Evolutionary conservation across 2,329 filamentous ascomycete species (phyloP).

Genomic region (Curvularia hawaiiensis): DNA sequence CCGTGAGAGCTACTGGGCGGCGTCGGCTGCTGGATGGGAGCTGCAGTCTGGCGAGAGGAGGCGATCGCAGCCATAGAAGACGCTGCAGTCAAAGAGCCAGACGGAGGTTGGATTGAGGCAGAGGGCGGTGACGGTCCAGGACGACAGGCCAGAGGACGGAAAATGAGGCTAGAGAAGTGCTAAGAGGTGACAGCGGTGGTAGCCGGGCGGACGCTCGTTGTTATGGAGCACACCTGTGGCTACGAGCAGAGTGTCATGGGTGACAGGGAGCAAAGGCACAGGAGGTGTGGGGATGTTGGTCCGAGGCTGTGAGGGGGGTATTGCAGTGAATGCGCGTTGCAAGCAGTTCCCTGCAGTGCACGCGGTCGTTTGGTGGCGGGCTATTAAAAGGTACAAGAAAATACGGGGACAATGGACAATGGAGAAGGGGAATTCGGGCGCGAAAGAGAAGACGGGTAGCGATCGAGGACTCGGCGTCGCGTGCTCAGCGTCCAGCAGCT

Average conservation of each 20-base stretch:
- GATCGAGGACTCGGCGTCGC: conserved; percentile 23
- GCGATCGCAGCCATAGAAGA: conserved; percentile 42
- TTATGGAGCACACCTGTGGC: conserved; percentile 12
- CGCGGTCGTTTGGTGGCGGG: conserved; percentile 15
- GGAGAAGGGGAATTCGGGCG: conserved; percentile 6
- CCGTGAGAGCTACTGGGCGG: conserved; percentile 50
- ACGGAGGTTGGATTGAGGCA: not conserved
- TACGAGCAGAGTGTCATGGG: conserved; percentile 22
- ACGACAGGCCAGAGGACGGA: not conserved
- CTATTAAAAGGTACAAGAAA: conserved; percentile 27
- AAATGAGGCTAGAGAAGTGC: not conserved
- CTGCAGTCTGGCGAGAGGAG: conserved; percentile 37
- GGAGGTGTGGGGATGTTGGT: conserved; percentile 22
- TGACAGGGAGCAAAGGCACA: conserved; percentile 16
- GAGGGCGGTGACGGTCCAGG: not conserved
- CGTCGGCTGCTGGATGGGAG: conserved; percentile 43
- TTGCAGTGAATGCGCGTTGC: conserved; percentile 33
- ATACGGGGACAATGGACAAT: conserved; percentile 5
- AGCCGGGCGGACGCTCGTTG: conserved; percentile 9
- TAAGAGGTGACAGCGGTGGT: not conserved
- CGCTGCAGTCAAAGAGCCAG: conserved; percentile 5
- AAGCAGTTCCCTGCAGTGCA: conserved; percentile 33
- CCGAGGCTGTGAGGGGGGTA: conserved; percentile 28
- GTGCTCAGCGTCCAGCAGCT: conserved; percentile 28
- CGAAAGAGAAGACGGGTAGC: conserved; percentile 31